Evolutionary conservation across 2,329 filamentous ascomycete species (phyloP), one percentile per base, ranked within the genome.

Genomic region (Paracoccidioides lutzii): DNA sequence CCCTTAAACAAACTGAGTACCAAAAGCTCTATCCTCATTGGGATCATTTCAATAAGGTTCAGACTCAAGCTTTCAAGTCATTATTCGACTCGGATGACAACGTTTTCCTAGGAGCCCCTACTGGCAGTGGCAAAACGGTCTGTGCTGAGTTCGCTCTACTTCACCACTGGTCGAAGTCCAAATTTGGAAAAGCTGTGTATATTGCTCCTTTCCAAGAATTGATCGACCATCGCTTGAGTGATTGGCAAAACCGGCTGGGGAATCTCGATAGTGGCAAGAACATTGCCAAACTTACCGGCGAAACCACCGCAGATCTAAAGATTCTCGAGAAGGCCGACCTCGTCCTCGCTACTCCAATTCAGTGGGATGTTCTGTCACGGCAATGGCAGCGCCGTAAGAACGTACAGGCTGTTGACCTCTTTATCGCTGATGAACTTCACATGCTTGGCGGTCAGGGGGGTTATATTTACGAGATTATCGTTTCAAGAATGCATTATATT

Each of bases 401-500:
- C 63, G 84, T 98, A 0, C 89, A 96, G 67, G 86, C 83, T 3
- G 87, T 97, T 22, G 83, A 90, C 63, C 77, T 98, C 0, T 90
- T 98, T 68, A 90, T 98, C 62, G 90, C 91, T 0, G 94, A 98
- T 69, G 91, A 97, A 67, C 77, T 98, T 55, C 93, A 98, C 67
- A 84, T 97, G 76, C 78, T 98, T 35, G 93, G 91, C 58, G 90
- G 90, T 12, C 82, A 85, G 53, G 80, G 82, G 60, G 94, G 93
- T 35, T 94, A 91, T 68, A 80, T 94, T 35, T 98, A 98, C 71
- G 93, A 98, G 75, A 87, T 93, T 53, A 84, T 98, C 53, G 88
- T 98, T n/a, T 96, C 93, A 59, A 85, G 93, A 53, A 96, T 97
- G 87, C 90, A 95, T 68, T 93, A 93, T 60, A 96, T 98, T 67